Conservation (phyloP, 1,284 basidiomycete genomes). For the Trametes versicolor region DNA sequence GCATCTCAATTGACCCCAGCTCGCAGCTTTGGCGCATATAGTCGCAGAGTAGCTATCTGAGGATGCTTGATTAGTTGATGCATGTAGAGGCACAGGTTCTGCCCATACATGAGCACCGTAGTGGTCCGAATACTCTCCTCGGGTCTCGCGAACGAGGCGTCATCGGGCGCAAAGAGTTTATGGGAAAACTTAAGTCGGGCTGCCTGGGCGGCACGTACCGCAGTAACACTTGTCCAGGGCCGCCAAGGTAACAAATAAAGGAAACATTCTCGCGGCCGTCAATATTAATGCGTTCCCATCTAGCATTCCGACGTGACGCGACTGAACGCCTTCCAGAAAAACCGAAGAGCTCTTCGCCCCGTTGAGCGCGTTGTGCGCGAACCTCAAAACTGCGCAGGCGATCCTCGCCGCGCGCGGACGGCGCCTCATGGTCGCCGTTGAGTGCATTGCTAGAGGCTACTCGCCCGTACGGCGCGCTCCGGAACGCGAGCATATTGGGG, state of each 20-base stretch:
- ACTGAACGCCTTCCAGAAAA: slow-evolving; percentile 46
- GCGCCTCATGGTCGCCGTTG: slow-evolving; percentile 86
- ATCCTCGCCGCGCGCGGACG: slow-evolving; percentile 83
- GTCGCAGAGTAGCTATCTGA: no score
- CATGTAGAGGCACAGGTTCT: no score
- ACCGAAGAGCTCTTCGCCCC: slow-evolving; percentile 77
- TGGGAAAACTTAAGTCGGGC: slow-evolving; percentile 83
- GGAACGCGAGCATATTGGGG: slow-evolving; percentile 58
- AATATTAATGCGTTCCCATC: slow-evolving; percentile 61
- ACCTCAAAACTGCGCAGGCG: slow-evolving; percentile 59
- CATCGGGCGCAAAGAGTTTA: slow-evolving; percentile 84
- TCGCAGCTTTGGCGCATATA: no score
- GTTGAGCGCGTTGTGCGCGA: slow-evolving; percentile 63
- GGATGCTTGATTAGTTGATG: no score
- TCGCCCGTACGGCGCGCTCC: slow-evolving; percentile 53
- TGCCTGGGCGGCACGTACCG: slow-evolving; percentile 92
- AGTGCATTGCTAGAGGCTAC: slow-evolving; percentile 70
- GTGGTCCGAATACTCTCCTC: no score
- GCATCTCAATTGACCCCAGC: no score
- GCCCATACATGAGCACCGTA: no score
- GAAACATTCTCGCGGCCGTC: slow-evolving; percentile 85
- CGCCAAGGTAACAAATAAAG: slow-evolving; percentile 79
- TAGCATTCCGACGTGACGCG: not conserved
- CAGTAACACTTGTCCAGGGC: slow-evolving; percentile 91
- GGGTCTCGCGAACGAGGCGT: slow-evolving; percentile 96